Evolutionary conservation across 495 filamentous ascomycete species (phyloP), one percentile per base, ranked within the genome.

Genomic region (Aspergillus coremiiformis): DNA sequence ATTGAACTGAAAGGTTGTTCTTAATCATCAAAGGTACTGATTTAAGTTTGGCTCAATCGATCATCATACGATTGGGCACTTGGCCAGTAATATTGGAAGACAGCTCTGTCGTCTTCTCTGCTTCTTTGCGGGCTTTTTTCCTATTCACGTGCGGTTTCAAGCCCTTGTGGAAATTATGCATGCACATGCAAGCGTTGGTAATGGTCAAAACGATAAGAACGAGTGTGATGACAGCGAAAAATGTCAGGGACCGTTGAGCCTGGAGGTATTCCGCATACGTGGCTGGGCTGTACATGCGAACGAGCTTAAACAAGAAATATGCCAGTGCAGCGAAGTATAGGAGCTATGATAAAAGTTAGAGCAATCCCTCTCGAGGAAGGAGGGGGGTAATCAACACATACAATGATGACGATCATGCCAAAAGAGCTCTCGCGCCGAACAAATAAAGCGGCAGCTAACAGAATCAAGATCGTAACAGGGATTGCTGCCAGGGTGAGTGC

Each of bases 271-370:
- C 65, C 5, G 65, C 26, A 23, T 58, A 63, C n/a, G 71, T 73
- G 12, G 57, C 58, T 14, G 75, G 68, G 52, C 81, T 78, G 72
- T 94, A 98, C 84, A 98, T 98, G 63, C 93, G 90, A 49, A 90
- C 83, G 22, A 96, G 82, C 76, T 98, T 98, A 82, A 97, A 98
- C 63, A 95, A 78, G 78, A 98, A 98, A 72, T 97, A 98, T 44
- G 86, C 90, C 58, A 97, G 78, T 32, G 82, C 92, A 46, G 83
- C 90, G 62, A 95, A 89, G 69, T 95, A 94, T 17, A 95, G 77
- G 39, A 90, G 63, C 80, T 82, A 55, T 33, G 20, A 39, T 39
- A 37, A 33, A 10, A 12, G 51, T 70, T 51, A 71, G 63, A 17
- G 49, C 26, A 44, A 10, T 0, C 14, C 15, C 17, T 19, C 21